Percentiles rank a stretch among this genome's conserved stretches.
Evolutionary conservation across 2,329 filamentous ascomycete genomes (phyloP).

Genomic region (Raffaelea arxii): DNA sequence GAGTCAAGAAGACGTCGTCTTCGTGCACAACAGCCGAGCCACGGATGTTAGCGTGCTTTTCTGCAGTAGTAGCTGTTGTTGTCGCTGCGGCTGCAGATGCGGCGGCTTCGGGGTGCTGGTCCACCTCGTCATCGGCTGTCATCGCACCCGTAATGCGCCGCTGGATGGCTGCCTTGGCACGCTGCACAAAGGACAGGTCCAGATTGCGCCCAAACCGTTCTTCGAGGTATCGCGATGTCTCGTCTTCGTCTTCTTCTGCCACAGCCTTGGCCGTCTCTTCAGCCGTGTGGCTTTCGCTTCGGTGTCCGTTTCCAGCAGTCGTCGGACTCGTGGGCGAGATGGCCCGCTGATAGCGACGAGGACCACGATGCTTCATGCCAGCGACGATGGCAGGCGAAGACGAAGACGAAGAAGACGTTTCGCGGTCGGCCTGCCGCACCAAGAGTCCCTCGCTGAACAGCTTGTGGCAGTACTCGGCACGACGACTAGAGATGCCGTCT

Average conservation of each 20-base stretch:
- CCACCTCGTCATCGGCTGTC: slow-evolving; percentile 59
- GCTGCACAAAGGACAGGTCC: slow-evolving; percentile 64
- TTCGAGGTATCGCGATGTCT: slow-evolving; percentile 77
- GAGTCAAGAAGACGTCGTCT: slow-evolving; percentile 81
- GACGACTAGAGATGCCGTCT: slow-evolving; percentile 82
- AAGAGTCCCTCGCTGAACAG: slow-evolving; percentile 61
- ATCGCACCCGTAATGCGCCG: slow-evolving; percentile 83
- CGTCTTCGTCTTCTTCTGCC: slow-evolving; percentile 41
- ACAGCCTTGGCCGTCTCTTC: too few relatives aligned
- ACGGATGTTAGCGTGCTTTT: slow-evolving; percentile 38
- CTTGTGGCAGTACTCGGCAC: slow-evolving; percentile 78
- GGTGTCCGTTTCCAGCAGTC: neutral
- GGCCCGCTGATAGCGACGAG: slow-evolving; percentile 65
- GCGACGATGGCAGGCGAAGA: neutral
- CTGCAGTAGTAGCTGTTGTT: neutral
- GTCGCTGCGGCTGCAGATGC: neutral
- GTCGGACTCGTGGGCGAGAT: slow-evolving; percentile 29
- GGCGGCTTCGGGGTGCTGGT: slow-evolving; percentile 20
- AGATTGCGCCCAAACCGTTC: slow-evolving; percentile 91
- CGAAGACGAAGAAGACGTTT: too few relatives aligned
- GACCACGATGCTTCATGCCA: slow-evolving; percentile 51
- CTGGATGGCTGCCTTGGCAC: slow-evolving; percentile 77
- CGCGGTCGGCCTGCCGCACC: slow-evolving; percentile 22
- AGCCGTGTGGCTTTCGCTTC: slow-evolving; percentile 10
- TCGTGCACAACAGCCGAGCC: slow-evolving; percentile 61